A percentile compares a stretch with the other conserved stretches of the same genome.
Evolutionary conservation across 805 yeast genomes (phyloP).

Genomic region (Pichia nanzhaoensis): DNA sequence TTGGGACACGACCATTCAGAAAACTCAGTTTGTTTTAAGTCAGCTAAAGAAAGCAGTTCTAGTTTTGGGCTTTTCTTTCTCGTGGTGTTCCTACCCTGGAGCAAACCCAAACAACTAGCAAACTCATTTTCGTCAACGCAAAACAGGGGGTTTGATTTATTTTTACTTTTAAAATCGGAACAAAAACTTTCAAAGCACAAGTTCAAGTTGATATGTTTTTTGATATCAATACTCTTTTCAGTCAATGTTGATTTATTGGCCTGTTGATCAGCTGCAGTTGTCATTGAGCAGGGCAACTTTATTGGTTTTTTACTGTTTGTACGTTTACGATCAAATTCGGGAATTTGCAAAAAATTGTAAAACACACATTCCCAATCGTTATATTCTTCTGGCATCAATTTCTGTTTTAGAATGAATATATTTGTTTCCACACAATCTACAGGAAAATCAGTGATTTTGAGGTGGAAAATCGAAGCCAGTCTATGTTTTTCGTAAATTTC

Average conservation of each 20-base stretch:
- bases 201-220: not conserved
- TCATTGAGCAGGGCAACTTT: not conserved
- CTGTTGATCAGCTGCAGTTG: not conserved
- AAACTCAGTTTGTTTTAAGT: not conserved
- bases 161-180: not conserved
- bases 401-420: not conserved
- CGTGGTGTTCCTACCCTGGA: too few species aligned
- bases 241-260: too few species aligned
- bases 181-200: too few species aligned
- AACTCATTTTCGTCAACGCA: not conserved
- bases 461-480: not conserved
- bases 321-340: not conserved
- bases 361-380: not conserved
- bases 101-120: too few species aligned
- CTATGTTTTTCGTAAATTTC: not conserved
- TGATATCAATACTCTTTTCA: not conserved
- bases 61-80: not conserved
- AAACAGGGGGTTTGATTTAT: not conserved
- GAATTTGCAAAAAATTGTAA: not conserved
- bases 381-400: not conserved
- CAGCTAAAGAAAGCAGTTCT: not conserved
- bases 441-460: not conserved
- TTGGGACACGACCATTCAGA: constrained; percentile 2
- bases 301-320: not conserved
- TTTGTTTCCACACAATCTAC: not conserved